Conservation (phyloP, 148 eudicot genomes). For the Rhododendron williamsianum region DNA sequence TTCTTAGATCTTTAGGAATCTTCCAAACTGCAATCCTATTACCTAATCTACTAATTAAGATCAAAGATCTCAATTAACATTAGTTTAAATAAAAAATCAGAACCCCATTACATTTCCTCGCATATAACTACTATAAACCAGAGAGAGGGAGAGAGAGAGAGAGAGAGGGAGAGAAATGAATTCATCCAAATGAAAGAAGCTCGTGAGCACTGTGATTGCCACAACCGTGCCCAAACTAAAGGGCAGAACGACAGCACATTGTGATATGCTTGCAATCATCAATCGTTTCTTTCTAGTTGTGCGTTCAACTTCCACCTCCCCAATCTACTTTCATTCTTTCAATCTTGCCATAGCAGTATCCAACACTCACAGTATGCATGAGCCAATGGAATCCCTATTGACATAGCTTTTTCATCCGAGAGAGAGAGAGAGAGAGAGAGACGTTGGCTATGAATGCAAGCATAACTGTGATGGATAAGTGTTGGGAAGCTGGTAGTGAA, state of each 20-base stretch:
- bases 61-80: too few species aligned
- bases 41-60: too few species aligned
- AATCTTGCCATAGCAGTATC: not conserved
- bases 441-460: constrained; percentile 11
- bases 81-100: too few species aligned
- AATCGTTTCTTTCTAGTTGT: not conserved
- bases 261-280: not conserved
- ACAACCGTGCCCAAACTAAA: not conserved
- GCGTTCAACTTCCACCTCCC: not conserved
- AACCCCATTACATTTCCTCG: too few species aligned
- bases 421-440: not conserved
- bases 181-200: not conserved
- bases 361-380: not conserved
- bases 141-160: not conserved
- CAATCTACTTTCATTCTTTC: not conserved
- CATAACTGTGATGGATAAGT: not conserved
- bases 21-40: not conserved
- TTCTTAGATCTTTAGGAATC: not conserved
- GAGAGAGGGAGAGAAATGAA: not conserved
- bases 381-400: not conserved
- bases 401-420: not conserved
- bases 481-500: not conserved
- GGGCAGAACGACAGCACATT: not conserved
- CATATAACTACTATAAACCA: not conserved
- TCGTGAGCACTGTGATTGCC: not conserved